Base-by-base conservation (phyloP, 1,284 basidiomycete genomes). In the Trametes sp. region DNA sequence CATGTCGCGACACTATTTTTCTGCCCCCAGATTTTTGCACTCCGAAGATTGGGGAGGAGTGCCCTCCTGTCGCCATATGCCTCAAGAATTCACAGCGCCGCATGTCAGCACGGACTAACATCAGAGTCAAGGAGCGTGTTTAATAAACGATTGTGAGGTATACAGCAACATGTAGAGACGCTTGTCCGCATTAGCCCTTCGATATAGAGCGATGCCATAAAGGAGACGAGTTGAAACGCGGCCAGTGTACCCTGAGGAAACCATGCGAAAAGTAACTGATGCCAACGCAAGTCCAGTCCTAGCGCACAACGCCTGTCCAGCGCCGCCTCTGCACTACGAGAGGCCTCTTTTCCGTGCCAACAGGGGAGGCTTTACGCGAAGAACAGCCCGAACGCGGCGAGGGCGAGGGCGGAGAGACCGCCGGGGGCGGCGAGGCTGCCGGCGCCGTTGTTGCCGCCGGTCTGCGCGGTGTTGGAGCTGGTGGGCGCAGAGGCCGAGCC, bases 311-410 rank as follows among this genome's bases (percentile, higher is more conserved):
- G 42, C 42, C 38, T 14, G 7, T 16, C 6, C 14, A 14, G 38
- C 31, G 31, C 31, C 31, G 11, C 31, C 31, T 33, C 6, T 19
- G 33, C 5, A 19, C 11, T 33, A 13, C 50, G 33, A n/a, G 33
- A 24, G 36, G 36, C 13, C 16, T 2, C 23, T 33, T 35, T 4
- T 26, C 35, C 21, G 24, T 26, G 8, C 52, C 36, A 42, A 53
- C 16, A 31, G 38, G 7, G 36, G 19, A n/a, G 36, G 16, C 26
- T 41, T 70, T 59, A 73, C 38, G 69, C 72, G 57, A 73, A 59
- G 56, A 68, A 42, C 51, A 72, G 53, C 45, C 74, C 73, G 66
- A 76, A 59, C 41, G 62, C 74, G 45, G 71, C 75, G 36, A 70
- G 61, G 41, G 71, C 63, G 41, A 63, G 70, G 45, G 74, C 66